Percentiles rank a stretch among this genome's conserved stretches.
Conservation (phyloP, 2,329 filamentous ascomycete species). For the Phyllosticta paracitricarpa region DNA sequence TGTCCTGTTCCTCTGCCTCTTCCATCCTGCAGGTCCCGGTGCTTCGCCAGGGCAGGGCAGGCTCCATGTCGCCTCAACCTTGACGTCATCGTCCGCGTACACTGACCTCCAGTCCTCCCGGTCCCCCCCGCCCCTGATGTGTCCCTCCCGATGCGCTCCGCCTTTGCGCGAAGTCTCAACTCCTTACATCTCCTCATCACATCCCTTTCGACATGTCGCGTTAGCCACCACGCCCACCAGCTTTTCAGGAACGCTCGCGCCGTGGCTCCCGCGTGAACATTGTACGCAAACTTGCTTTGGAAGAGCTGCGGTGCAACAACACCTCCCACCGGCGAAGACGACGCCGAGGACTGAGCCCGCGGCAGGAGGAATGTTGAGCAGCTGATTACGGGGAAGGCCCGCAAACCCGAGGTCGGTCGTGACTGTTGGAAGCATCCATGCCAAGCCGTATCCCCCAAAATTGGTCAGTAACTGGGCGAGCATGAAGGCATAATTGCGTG, state of each 20-base stretch:
- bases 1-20: neutral
- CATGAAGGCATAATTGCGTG: conserved; percentile 29
- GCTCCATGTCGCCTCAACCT: neutral
- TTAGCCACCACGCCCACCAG: conserved; percentile 34
- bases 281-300: conserved; percentile 31
- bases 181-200: conserved; percentile 18
- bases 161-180: conserved; percentile 12
- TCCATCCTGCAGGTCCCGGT: neutral
- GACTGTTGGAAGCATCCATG: conserved; percentile 34
- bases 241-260: conserved; percentile 26
- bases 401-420: conserved; percentile 35
- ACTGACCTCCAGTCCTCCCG: too few relatives aligned
- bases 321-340: conserved; percentile 35
- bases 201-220: conserved; percentile 31
- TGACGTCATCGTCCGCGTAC: conserved; percentile 4
- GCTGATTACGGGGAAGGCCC: conserved; percentile 33
- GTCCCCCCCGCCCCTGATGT: conserved; percentile 3
- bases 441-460: conserved; percentile 33
- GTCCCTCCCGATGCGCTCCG: too few relatives aligned
- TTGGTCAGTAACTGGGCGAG: conserved; percentile 30
- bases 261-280: conserved; percentile 29
- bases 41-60: neutral
- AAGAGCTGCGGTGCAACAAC: conserved; percentile 38
- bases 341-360: conserved; percentile 31
- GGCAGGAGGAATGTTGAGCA: conserved; percentile 38